Evolutionary conservation across 2,329 filamentous ascomycete genomes (phyloP).

Genomic region (Colletotrichum scovillei): DNA sequence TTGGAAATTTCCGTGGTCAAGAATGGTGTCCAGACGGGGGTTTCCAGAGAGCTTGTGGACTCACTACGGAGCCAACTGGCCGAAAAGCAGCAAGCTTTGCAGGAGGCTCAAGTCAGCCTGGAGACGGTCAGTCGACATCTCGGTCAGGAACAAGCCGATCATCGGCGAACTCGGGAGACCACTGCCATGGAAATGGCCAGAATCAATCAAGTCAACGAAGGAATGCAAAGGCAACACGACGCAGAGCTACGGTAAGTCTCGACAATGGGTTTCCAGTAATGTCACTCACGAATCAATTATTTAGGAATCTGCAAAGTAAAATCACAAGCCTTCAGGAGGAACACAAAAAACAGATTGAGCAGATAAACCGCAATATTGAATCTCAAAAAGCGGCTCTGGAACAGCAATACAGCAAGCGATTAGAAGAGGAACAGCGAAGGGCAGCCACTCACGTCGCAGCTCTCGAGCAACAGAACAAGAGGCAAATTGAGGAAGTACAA

Average conservation of each 20-base stretch:
- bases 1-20: slow-evolving; percentile 85
- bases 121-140: slow-evolving; percentile 64
- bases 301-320: slow-evolving; percentile 31
- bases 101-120: slow-evolving; percentile 58
- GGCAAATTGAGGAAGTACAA: slow-evolving; percentile 13
- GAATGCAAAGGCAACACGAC: slow-evolving; percentile 76
- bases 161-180: slow-evolving; percentile 73
- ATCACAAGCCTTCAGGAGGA: slow-evolving; percentile 36
- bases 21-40: slow-evolving; percentile 86
- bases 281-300: not conserved
- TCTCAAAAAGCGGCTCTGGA: slow-evolving; percentile 53
- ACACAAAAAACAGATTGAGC: slow-evolving; percentile 38
- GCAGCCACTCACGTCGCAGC: slow-evolving; percentile 10
- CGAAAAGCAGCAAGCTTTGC: slow-evolving; percentile 70
- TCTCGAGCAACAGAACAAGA: slow-evolving; percentile 31
- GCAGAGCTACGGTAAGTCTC: slow-evolving; percentile 68
- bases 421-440: slow-evolving; percentile 37
- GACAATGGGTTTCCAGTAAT: not conserved
- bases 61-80: slow-evolving; percentile 81
- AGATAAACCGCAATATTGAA: slow-evolving; percentile 59
- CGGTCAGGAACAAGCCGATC: slow-evolving; percentile 80
- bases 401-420: slow-evolving; percentile 44
- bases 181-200: slow-evolving; percentile 63
- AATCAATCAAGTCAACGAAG: slow-evolving; percentile 76
- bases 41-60: slow-evolving; percentile 94